A percentile compares a stretch with the other conserved stretches of the same genome.
phyloP scores from a whole-genome alignment of 495 filamentous ascomycete species.

The Aspergillus ellipticus region DNA sequence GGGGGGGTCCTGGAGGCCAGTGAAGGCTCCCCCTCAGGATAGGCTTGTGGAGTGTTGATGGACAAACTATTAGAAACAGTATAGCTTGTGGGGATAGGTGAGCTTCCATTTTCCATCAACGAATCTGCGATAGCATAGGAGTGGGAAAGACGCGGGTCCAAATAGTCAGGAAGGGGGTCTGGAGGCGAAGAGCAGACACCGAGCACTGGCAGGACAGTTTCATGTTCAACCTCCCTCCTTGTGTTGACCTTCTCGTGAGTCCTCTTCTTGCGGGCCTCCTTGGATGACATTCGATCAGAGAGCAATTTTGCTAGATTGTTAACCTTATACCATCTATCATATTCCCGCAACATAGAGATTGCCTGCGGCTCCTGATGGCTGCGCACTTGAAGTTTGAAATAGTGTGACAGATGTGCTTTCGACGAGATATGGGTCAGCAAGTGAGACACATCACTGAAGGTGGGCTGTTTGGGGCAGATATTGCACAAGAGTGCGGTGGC shows the following conservation, averaged over 20 bases:
- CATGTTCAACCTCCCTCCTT: constrained; percentile 5
- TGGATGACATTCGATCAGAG: constrained; percentile 64
- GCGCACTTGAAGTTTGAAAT: constrained; percentile 68
- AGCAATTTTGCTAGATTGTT: constrained; percentile 64
- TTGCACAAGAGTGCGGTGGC: constrained; percentile 67
- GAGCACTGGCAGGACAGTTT: not conserved
- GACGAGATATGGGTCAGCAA: constrained; percentile 83
- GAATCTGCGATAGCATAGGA: constrained; percentile 8
- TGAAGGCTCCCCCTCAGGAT: not conserved
- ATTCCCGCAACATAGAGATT: constrained; percentile 49
- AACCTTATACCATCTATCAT: constrained; percentile 65
- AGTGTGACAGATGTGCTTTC: constrained; percentile 74
- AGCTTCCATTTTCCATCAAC: not conserved
- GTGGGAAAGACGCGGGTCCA: constrained; percentile 36
- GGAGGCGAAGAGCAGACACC: not conserved
- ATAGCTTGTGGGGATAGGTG: not conserved
- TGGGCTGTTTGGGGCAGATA: constrained; percentile 71
- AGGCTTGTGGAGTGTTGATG: not conserved
- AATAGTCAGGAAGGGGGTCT: constrained; percentile 17
- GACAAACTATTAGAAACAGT: constrained; percentile 3
- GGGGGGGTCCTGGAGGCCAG: not conserved
- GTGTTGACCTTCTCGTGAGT: constrained; percentile 16
- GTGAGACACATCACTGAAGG: constrained; percentile 84
- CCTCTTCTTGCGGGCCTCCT: constrained; percentile 59
- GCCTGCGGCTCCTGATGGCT: constrained; percentile 53